Percentiles rank a stretch among this genome's conserved stretches.
Conservation (phyloP, 73 alveolate species). For the Tetrahymena malaccensis region DNA sequence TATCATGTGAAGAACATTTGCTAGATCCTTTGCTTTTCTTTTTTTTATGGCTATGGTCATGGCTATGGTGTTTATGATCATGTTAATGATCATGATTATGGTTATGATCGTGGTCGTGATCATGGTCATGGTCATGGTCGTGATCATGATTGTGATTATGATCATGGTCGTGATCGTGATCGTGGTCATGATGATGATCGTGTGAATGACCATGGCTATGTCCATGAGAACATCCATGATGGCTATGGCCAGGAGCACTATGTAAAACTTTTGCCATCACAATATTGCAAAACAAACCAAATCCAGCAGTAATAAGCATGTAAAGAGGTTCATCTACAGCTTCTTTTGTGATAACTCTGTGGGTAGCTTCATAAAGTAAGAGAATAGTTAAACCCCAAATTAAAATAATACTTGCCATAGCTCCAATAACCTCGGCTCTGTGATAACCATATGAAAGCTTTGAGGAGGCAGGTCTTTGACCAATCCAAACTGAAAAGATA, state of each 20-base stretch:
- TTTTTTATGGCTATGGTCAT: not conserved
- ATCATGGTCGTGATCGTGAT: slow-evolving; percentile 24
- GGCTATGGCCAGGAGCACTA: slow-evolving; percentile 41
- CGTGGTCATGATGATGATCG: slow-evolving; percentile 26
- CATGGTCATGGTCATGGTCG: slow-evolving; percentile 28
- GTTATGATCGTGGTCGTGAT: slow-evolving; percentile 25
- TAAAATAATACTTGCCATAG: slow-evolving; percentile 70
- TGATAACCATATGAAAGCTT: slow-evolving; percentile 73
- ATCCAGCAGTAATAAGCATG: slow-evolving; percentile 74
- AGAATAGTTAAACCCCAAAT: slow-evolving; percentile 83
- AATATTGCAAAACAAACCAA: slow-evolving; percentile 80
- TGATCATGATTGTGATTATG: slow-evolving; percentile 32
- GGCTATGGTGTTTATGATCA: not conserved
- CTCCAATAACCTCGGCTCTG: slow-evolving; percentile 86
- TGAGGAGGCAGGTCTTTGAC: slow-evolving; percentile 66
- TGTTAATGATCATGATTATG: too few species aligned
- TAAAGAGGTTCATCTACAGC: slow-evolving; percentile 62
- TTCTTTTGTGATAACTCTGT: slow-evolving; percentile 56
- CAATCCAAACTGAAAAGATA: slow-evolving; percentile 61
- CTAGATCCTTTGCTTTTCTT: not conserved
- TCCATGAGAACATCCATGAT: slow-evolving; percentile 23
- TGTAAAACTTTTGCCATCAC: slow-evolving; percentile 77
- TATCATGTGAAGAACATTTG: not conserved
- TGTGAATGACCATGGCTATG: slow-evolving; percentile 43
- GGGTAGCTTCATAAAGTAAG: slow-evolving; percentile 76